Conservation (phyloP, 331 rosid species). For the Malus hybrid region DNA sequence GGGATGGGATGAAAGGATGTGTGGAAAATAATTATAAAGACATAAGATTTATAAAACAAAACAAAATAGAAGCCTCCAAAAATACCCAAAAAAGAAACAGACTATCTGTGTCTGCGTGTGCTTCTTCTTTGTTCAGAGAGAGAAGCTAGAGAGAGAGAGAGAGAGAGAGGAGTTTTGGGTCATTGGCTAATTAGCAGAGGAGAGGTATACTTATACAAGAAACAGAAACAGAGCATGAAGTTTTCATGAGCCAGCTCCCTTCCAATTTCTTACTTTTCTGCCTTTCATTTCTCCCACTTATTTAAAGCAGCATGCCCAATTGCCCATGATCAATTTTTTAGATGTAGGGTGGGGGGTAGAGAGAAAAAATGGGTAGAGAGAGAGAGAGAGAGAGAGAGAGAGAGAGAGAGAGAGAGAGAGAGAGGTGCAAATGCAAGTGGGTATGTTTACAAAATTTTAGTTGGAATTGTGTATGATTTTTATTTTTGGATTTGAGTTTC, state of each 20-base stretch:
- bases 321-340: neutral
- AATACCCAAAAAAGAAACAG: slow-evolving; percentile 1
- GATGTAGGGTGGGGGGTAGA: neutral
- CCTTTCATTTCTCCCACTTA: neutral
- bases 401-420: neutral
- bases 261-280: slow-evolving; percentile 32
- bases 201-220: neutral
- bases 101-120: neutral
- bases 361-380: neutral
- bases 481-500: slow-evolving; percentile 20
- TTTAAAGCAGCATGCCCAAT: too few species aligned
- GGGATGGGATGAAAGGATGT: slow-evolving; percentile 55
- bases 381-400: slow-evolving; percentile 1
- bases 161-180: neutral
- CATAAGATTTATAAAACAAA: neutral
- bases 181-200: neutral
- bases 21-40: slow-evolving; percentile 7
- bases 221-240: slow-evolving; percentile 18
- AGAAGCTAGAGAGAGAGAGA: neutral
- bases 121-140: neutral
- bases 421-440: slow-evolving; percentile 28
- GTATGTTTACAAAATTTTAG: slow-evolving; percentile 16
- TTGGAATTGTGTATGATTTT: neutral
- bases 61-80: neutral
- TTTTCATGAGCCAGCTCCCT: slow-evolving; percentile 32